Conservation (phyloP, 495 filamentous ascomycete genomes). For the Cercophora samala region DNA sequence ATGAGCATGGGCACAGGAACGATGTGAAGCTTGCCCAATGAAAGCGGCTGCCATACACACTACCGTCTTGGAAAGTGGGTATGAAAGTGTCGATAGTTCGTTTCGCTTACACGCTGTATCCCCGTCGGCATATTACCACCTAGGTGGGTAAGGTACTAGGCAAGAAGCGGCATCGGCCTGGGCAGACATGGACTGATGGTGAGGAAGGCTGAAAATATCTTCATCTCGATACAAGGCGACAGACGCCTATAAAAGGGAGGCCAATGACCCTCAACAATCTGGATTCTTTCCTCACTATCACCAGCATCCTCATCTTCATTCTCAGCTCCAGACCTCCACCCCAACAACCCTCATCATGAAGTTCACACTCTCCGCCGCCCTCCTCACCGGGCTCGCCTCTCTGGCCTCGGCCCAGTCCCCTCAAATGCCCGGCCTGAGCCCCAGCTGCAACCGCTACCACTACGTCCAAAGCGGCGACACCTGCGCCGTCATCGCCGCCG, state of each 20-base stretch:
- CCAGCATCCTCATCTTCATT: background rate
- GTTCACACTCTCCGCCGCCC: background rate
- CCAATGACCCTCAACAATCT: background rate
- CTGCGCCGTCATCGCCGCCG: background rate
- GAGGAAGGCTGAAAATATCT: background rate
- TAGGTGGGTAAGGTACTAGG: too few relatives aligned
- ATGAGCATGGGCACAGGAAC: background rate
- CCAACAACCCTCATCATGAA: background rate
- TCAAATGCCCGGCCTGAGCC: background rate
- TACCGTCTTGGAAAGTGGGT: background rate
- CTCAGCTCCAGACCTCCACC: background rate
- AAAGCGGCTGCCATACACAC: background rate
- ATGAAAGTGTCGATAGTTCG: background rate
- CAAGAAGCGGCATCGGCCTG: background rate
- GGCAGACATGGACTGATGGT: background rate
- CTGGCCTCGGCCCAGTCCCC: background rate
- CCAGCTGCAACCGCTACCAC: slow-evolving; percentile 12
- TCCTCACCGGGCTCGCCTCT: background rate
- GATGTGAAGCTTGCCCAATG: background rate
- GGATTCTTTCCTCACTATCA: too few relatives aligned
- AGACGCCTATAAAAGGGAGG: background rate
- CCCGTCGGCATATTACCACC: background rate
- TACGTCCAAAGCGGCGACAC: background rate
- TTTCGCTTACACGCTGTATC: background rate
- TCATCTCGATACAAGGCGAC: too few relatives aligned